These are phyloP conservation scores for Ambrosiella xylebori DNA, from an alignment of 2,329 filamentous ascomycete species.

Conservation along the genomic window DNA sequence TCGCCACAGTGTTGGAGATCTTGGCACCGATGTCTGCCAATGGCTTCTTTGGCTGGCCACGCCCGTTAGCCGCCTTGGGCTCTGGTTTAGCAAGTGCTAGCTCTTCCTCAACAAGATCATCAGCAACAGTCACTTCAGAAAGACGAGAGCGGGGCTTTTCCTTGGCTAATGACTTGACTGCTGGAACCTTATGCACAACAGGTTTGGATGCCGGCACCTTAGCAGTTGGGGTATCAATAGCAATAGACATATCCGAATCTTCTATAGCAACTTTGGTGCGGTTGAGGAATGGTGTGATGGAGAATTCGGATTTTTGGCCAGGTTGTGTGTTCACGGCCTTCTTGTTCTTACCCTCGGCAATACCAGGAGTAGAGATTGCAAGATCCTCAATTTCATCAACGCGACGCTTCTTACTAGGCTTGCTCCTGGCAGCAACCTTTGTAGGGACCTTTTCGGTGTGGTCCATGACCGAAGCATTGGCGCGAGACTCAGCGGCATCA, in stretches of 20 bases:
- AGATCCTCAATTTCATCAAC: conserved; percentile 30
- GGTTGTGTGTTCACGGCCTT: conserved; percentile 38
- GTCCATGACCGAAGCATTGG: background rate
- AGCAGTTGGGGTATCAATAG: conserved; percentile 11
- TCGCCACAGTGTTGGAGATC: background rate
- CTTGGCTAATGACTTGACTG: background rate
- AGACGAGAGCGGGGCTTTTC: conserved; percentile 9
- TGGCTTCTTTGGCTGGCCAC: conserved; percentile 10
- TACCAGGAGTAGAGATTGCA: conserved; percentile 29
- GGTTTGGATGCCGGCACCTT: background rate
- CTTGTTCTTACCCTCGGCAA: conserved; percentile 31
- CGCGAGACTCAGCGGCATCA: conserved; percentile 19
- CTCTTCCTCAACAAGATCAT: conserved; percentile 3
- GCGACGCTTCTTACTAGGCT: conserved; percentile 28
- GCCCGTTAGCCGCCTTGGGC: conserved; percentile 2
- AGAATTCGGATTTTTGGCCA: conserved; percentile 82
- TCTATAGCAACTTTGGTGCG: conserved; percentile 39
- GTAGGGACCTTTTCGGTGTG: conserved; percentile 16
- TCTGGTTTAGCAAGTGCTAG: background rate
- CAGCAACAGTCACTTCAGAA: conserved; percentile 7
- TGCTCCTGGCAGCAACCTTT: conserved; percentile 19
- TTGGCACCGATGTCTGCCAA: conserved; percentile 4
- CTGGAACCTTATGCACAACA: background rate
- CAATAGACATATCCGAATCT: conserved; percentile 7
- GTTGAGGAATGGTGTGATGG: conserved; percentile 85